Evolutionary conservation across 495 filamentous ascomycete genomes (phyloP).

Genomic region (Penicillium taxi): DNA sequence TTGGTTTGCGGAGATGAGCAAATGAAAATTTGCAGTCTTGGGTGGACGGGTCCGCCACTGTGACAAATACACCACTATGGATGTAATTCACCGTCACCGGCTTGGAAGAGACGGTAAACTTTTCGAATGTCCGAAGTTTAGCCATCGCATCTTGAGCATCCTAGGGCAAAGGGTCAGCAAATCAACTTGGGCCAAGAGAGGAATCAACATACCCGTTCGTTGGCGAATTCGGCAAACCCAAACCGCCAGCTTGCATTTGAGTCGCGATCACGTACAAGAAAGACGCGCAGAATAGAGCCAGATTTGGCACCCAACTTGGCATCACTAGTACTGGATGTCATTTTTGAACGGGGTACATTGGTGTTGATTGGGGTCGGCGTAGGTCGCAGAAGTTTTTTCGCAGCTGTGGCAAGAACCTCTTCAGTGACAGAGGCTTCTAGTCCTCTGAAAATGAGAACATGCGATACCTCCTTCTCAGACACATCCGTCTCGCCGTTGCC

Average conservation of each 20-base stretch:
- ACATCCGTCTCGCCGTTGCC: constrained; percentile 77
- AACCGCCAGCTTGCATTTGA: constrained; percentile 77
- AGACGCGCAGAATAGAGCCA: constrained; percentile 66
- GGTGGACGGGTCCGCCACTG: constrained; percentile 51
- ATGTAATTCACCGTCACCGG: constrained; percentile 70
- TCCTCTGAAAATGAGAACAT: constrained; percentile 71
- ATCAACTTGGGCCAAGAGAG: neutral
- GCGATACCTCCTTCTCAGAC: constrained; percentile 64
- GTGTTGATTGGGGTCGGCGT: constrained; percentile 14
- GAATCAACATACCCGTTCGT: constrained; percentile 35
- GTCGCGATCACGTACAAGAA: constrained; percentile 68
- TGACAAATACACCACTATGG: constrained; percentile 83
- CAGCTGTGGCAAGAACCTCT: constrained; percentile 67
- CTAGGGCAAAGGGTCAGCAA: constrained; percentile 28
- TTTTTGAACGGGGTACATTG: constrained; percentile 40
- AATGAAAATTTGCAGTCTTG: too few relatives aligned
- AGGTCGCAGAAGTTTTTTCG: constrained; percentile 67
- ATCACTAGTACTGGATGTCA: constrained; percentile 66
- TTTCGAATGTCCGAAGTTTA: constrained; percentile 67
- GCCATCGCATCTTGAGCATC: constrained; percentile 72
- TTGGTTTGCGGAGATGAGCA: too few relatives aligned
- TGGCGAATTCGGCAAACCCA: constrained; percentile 86
- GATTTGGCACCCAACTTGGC: constrained; percentile 68
- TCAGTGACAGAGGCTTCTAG: constrained; percentile 70
- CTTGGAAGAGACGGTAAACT: constrained; percentile 78